These are phyloP conservation scores for Septoria petroselini DNA, from an alignment of 2,329 filamentous ascomycete genomes.

Conservation along the genomic window DNA sequence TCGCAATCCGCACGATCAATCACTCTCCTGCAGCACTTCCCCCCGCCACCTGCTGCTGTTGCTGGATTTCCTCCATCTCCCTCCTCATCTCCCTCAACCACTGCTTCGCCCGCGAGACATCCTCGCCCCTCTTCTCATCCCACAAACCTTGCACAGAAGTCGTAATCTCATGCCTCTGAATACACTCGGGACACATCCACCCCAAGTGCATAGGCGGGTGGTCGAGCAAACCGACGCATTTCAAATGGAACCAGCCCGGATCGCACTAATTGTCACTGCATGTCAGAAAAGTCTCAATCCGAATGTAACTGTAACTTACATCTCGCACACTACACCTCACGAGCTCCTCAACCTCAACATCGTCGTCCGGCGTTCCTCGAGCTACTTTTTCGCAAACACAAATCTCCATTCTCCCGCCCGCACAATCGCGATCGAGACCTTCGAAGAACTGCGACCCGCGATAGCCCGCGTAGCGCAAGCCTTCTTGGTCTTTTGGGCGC, in stretches of 20 bases:
- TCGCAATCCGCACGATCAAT: too few relatives aligned
- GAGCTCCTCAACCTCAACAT: slow-evolving; percentile 11
- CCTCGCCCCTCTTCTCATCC: slow-evolving; percentile 1
- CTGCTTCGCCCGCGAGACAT: slow-evolving; percentile 2
- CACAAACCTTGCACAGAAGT: slow-evolving; percentile 3
- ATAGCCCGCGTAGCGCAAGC: slow-evolving; percentile 8
- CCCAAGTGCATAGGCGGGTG: slow-evolving; percentile 17
- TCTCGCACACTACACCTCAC: slow-evolving; percentile 17
- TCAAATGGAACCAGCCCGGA: slow-evolving; percentile 19
- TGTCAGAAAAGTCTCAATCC: not conserved
- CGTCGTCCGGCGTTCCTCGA: not conserved
- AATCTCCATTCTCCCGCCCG: not conserved
- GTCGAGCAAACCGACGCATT: slow-evolving; percentile 17
- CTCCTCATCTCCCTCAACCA: slow-evolving; percentile 8
- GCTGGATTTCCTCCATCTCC: not conserved
- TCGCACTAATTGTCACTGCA: slow-evolving; percentile 14
- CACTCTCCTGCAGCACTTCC: too few relatives aligned
- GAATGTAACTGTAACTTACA: slow-evolving; percentile 3
- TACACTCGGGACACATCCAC: slow-evolving; percentile 22
- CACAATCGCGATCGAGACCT: not conserved
- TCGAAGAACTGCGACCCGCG: not conserved
- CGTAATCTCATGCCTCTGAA: not conserved
- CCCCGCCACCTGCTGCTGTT: not conserved
- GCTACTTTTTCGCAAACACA: slow-evolving; percentile 7
- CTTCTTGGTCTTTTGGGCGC: not conserved